phyloP scores from a whole-genome alignment of 805 yeast genomes.

The Myxozyma mucilagina region DNA sequence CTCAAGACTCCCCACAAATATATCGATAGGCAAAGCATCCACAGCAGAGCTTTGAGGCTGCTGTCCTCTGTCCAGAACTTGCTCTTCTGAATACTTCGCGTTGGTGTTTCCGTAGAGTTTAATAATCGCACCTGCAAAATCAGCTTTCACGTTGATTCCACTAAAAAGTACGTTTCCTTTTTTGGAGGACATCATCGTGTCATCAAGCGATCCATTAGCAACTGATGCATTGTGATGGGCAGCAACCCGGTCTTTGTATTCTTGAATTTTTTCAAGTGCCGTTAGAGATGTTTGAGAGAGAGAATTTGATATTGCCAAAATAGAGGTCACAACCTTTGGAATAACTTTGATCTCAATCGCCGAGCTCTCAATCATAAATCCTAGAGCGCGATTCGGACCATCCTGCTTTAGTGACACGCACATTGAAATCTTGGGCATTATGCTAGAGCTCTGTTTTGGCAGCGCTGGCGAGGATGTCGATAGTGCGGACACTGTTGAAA shows the following conservation, averaged over 20 bases:
- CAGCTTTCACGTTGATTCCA: constrained; percentile 13
- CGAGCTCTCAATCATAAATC: constrained; percentile 14
- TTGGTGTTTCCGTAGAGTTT: constrained; percentile 24
- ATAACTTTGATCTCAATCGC: constrained; percentile 13
- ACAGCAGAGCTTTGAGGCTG: background rate
- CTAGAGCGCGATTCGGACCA: constrained; percentile 11
- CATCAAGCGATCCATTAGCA: background rate
- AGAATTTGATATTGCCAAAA: constrained; percentile 10
- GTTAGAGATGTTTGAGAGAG: constrained; percentile 2
- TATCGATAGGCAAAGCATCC: background rate
- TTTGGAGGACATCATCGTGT: background rate
- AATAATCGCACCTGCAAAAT: constrained; percentile 29
- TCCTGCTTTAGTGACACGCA: constrained; percentile 11
- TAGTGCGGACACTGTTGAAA: background rate
- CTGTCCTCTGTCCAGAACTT: background rate
- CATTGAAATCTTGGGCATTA: constrained; percentile 20
- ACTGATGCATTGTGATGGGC: constrained; percentile 13
- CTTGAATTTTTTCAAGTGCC: constrained; percentile 13
- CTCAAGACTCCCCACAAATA: constrained; percentile 24
- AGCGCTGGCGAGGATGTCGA: background rate
- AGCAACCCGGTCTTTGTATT: constrained; percentile 22
- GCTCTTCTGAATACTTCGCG: constrained; percentile 26
- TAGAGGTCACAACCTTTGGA: constrained; percentile 16
- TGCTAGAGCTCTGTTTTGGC: constrained; percentile 10
- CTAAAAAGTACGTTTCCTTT: constrained; percentile 1